A percentile compares a stretch with the other conserved stretches of the same genome.
Evolutionary conservation across 176 grass and related monocot species (phyloP).

Genomic region (Elymus sibiricus): DNA sequence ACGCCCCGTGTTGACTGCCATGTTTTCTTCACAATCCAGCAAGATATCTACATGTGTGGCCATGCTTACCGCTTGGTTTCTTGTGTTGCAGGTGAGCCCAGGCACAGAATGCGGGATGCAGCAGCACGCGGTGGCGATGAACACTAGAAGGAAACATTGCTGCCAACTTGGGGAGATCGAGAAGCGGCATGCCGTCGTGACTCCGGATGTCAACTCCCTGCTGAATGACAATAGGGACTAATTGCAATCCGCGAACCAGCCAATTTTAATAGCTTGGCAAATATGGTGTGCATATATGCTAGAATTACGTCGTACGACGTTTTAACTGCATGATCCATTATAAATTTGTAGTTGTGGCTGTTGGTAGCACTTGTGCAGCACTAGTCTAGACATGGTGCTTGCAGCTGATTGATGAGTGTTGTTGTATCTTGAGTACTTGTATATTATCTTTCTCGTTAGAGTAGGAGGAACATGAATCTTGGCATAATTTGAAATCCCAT

Average conservation of each 20-base stretch:
- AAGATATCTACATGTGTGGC: not conserved
- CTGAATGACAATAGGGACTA: constrained; percentile 35
- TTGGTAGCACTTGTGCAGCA: not conserved
- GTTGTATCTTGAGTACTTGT: not conserved
- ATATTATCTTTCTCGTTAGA: too few species aligned
- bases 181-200: constrained; percentile 46
- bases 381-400: not conserved
- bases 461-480: too few species aligned
- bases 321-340: not conserved
- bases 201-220: constrained; percentile 51
- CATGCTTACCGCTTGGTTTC: constrained; percentile 5
- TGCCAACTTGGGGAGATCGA: constrained; percentile 56
- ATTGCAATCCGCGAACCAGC: not conserved
- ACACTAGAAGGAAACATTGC: constrained; percentile 47
- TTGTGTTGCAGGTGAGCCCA: constrained; percentile 48
- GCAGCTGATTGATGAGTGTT: not conserved
- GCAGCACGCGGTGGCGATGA: constrained; percentile 55
- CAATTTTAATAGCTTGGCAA: not conserved
- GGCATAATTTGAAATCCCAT: too few species aligned
- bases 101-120: constrained; percentile 38
- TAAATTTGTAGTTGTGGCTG: not conserved
- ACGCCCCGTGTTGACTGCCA: not conserved
- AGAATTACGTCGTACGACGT: not conserved
- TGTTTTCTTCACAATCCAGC: not conserved
- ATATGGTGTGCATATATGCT: too few species aligned